These are phyloP conservation scores for Fagopyrum homotropicum DNA, from an alignment of 148 eudicot species.

Conservation along the genomic window DNA sequence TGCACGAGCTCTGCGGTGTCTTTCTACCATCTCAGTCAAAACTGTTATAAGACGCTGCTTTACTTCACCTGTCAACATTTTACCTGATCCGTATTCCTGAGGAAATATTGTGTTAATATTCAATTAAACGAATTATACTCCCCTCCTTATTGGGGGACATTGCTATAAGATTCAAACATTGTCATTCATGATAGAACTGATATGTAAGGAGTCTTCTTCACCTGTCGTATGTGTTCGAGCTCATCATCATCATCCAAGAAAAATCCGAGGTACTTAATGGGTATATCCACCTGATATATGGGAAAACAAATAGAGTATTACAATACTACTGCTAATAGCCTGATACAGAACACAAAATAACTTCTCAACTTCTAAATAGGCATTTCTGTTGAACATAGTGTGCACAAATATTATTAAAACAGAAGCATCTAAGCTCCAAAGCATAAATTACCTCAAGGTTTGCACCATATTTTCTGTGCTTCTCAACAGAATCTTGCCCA, in stretches of 20 bases:
- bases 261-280: constrained; percentile 92
- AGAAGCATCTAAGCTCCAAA: constrained; percentile 1
- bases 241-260: constrained; percentile 96
- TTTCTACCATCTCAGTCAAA: constrained; percentile 76
- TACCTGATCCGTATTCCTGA: constrained; percentile 89
- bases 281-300: constrained; percentile 70
- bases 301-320: not conserved
- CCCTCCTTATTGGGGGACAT: not conserved
- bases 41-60: constrained; percentile 76
- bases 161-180: not conserved
- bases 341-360: not conserved
- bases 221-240: constrained; percentile 71
- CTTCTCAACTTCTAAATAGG: not conserved
- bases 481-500: constrained; percentile 93
- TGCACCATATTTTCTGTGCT: constrained; percentile 81
- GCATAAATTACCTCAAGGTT: constrained; percentile 66
- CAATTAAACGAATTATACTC: not conserved
- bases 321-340: not conserved
- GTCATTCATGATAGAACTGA: not conserved
- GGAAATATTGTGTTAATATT: not conserved
- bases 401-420: not conserved
- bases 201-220: constrained; percentile 18
- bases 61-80: constrained; percentile 90
- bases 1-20: constrained; percentile 81
- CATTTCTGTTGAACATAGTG: not conserved